Evolutionary conservation across 2,329 filamentous ascomycete genomes (phyloP).

Genomic region (Epichloe gansuensis): DNA sequence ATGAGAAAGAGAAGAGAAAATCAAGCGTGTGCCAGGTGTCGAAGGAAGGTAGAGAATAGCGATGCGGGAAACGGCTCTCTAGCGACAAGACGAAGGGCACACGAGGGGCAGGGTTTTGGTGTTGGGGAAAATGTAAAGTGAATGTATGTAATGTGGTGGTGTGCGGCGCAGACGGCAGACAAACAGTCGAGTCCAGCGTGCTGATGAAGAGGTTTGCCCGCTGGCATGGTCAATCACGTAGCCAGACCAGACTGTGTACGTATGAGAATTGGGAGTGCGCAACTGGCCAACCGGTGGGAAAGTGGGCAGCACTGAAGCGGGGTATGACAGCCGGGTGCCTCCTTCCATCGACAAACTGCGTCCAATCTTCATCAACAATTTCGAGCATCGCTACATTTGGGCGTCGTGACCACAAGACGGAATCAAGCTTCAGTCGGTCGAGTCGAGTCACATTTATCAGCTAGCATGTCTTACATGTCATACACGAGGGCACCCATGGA

Average conservation of each 20-base stretch:
- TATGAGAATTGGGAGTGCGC: background rate
- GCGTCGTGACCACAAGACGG: no score
- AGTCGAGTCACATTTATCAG: no score
- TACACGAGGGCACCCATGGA: background rate
- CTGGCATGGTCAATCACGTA: background rate
- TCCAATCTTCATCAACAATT: no score
- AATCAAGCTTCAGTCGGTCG: no score
- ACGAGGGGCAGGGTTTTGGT: constrained; percentile 3
- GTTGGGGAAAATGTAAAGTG: constrained; percentile 1
- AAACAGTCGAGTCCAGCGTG: background rate
- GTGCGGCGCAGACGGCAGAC: background rate
- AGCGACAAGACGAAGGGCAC: constrained; percentile 4
- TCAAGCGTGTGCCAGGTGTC: constrained; percentile 1
- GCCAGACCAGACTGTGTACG: background rate
- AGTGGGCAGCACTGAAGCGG: background rate
- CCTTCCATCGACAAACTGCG: background rate
- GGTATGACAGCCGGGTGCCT: background rate
- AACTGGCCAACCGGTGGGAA: background rate
- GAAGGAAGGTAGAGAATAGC: constrained; percentile 2
- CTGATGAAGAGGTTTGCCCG: background rate
- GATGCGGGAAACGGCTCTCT: constrained; percentile 1
- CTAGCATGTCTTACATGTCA: background rate
- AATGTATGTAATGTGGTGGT: background rate
- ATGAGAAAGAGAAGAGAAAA: constrained; percentile 4
- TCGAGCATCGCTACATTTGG: no score